Percentiles rank a stretch among this genome's conserved stretches.
Conservation (phyloP, 805 yeast genomes). For the Jamesozyma jinghongensis region DNA sequence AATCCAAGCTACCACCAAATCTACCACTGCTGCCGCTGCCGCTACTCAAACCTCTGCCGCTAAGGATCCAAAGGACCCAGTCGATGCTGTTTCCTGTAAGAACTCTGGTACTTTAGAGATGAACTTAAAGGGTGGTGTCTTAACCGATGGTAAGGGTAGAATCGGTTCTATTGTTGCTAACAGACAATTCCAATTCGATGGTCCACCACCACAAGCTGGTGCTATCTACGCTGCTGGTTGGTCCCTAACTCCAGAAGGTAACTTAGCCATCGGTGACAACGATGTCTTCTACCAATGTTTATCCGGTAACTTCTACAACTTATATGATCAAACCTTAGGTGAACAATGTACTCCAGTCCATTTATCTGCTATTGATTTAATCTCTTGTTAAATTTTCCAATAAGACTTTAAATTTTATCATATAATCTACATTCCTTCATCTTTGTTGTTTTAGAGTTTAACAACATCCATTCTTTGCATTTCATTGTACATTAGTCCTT, state of each 20-base stretch:
- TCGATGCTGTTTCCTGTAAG: conserved; percentile 36
- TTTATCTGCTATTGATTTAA: conserved; percentile 49
- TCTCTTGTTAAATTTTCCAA: conserved; percentile 36
- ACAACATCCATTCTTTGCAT: conserved; percentile 6
- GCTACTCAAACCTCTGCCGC: conserved; percentile 31
- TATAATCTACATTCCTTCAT: background rate
- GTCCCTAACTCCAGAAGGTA: conserved; percentile 43
- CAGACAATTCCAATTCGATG: conserved; percentile 68
- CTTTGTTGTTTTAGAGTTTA: background rate
- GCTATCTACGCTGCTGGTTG: conserved; percentile 53
- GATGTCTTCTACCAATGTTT: conserved; percentile 55
- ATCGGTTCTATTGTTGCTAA: conserved; percentile 61
- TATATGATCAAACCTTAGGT: conserved; percentile 50
- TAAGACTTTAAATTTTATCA: background rate
- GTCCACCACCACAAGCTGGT: conserved; percentile 68
- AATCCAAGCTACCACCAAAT: no score
- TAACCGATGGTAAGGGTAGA: conserved; percentile 49
- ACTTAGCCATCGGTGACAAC: conserved; percentile 48
- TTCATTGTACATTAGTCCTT: background rate
- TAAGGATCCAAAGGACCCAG: conserved; percentile 31
- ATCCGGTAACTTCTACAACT: conserved; percentile 60
- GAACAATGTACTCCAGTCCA: conserved; percentile 55
- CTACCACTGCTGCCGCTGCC: conserved; percentile 20
- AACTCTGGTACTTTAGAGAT: conserved; percentile 44
- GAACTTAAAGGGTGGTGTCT: conserved; percentile 41